Evolutionary conservation across 192 early-diverging fungal genomes (phyloP), one percentile per base, ranked within the genome.

Genomic region (Glomus cerebriforme): DNA sequence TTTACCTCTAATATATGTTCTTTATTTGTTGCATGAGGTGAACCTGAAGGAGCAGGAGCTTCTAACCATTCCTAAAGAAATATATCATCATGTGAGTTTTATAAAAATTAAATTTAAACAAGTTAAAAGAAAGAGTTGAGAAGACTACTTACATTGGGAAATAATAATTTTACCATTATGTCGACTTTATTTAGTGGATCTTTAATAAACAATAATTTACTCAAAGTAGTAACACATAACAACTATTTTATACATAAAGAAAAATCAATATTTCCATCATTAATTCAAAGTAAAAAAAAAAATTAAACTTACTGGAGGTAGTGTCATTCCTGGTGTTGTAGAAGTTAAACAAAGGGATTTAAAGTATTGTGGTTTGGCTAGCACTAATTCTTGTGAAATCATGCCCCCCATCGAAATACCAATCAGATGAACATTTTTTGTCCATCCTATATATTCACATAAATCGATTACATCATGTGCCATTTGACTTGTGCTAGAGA

Each of bases 381-480:
- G 43, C 15, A 84, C 88, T 71, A 96, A 79, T 75, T 96, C 93
- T 75, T 93, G 89, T 0, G 92, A 83, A 67, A 97, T 92, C 96
- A 96, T 97, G 29, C 93, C 93, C 26, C 95, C 94, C 89, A 97
- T 87, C 0, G 93, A 95, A 6, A 96, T 85, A 7, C 96, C 96
- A 49, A 92, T 91, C n/a, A 96, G 26, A 79, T 95, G 92, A 26
- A 96, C 84, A 45, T 90, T 78, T 8, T 82, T 66, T 2, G 66
- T 87, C 96, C 96, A 97, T 0, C 88, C 93, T 17, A 96, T 78
- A n/a, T 88, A 87, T 66, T 89, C 89, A 72, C 96, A 82, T 24
- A 97, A 82, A 12, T 88, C 86, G 15, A 85, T 79, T 0, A 92
- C 88, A 74, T 97, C 96, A 29, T 85, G 75, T 7, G 95, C 95